Base-by-base conservation (phyloP, 129 eudicot species). In the Helichrysum umbraculigerum region DNA sequence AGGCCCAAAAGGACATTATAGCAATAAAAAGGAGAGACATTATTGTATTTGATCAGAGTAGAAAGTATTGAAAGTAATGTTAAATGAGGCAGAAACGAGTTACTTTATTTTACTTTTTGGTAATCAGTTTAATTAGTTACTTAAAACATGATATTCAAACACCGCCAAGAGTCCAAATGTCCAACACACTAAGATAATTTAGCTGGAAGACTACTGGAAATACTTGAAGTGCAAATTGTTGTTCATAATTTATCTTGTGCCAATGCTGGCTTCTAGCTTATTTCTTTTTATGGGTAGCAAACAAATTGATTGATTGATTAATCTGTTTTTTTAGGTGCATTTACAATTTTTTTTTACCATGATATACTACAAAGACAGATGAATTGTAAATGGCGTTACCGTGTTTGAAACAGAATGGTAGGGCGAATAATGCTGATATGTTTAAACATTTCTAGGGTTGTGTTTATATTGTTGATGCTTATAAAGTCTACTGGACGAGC, bases 391-490 rank as follows among this genome's bases (percentile, higher is more conserved):
- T 10, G 6, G 34, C 6, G 64, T 72, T 52, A 42, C 14, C 50
- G 22, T n/a, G 9, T 51, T 72, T 72, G 10, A 34, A 16, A 6
- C 51, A 33, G 17, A 42, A 71, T 17, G 29, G 33, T 41, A 29
- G 68, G 42, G 35, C 8, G 21, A 62, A 3, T 73, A 33, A 30
- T 11, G 41, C 82, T 80, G 63, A 78, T 77, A 33, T 71, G 34
- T 71, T 70, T 54, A 47, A 22, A 79, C 64, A 5, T 79, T 79
- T 73, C 29, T 75, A 94, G 99, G 99, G 99, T 16, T 94, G 99
- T 68, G 96, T 91, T 28, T 94, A 91, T 84, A 87, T 94, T 19
- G 44, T 83, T 62, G 99, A 94, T 72, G 97, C 97, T 20, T 94
- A 91, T 78, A 91, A 83, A 81, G 88, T 89, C 79, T 91, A 94